Base-by-base conservation (phyloP, 1,139 yeast species). In the Kodamaea ohmeri region DNA sequence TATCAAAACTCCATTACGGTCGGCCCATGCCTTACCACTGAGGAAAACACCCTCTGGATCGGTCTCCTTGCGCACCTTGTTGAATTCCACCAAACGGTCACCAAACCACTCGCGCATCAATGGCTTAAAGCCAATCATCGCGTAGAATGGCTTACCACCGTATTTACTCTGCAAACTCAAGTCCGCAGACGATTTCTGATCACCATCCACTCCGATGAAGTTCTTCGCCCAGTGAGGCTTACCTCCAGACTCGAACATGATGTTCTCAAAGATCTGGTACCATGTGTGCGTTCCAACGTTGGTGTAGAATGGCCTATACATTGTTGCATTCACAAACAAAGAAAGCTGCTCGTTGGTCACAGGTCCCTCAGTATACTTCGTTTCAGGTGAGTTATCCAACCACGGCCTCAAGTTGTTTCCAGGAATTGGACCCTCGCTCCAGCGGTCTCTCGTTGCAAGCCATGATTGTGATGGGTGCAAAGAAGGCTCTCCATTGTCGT, bases 171-270 rank as follows among this genome's bases (percentile, higher is more conserved):
- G 76, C 18, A 63, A 65, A 19, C 57, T 34, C 40, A 67, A 62
- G 43, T 68, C 71, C 29, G 61, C 67, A 3, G 58, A 60, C 1
- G 67, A 62, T 42, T 62, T 64, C 37, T 65, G 66, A 9, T 51
- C 52, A 6, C 68, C 46, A 9, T 39, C 70, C 22, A 80, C 63
- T 2, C 96, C 96, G 47, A 89, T 72, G 58, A 89, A 92, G 62
- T 90, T 90, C 70, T 92, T 92, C n/a, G 98, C 98, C 98, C 98
- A 92, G 59, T 92, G 98, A 1, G 98, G 98, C 57, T 83, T 86
- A 35, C 98, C 98, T 28, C 86, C 90, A 16, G 84, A 90, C 25
- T 76, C 78, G 38, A 73, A 71, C 71, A 90, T 71, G 1, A 87
- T 76, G 41, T 76, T 74, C 61, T 92, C 98, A 60, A 92, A 92